phyloP scores from a whole-genome alignment of 2,329 filamentous ascomycete species.

The Tolypocladium paradoxum region DNA sequence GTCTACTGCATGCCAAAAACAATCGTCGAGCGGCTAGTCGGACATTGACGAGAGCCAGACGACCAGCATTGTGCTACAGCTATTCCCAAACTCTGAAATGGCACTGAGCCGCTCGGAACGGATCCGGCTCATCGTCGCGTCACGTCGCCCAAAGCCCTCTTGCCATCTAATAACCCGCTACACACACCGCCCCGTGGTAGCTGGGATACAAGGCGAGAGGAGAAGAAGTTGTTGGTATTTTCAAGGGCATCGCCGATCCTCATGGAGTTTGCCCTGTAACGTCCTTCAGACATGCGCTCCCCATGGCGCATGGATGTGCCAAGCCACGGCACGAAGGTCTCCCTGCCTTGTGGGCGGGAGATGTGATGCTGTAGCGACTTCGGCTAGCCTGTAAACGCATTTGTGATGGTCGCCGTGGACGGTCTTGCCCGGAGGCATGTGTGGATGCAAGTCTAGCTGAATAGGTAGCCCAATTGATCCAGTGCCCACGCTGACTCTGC shows the following conservation, averaged over 20 bases:
- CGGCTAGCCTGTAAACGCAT: background rate
- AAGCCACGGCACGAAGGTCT: too few species aligned
- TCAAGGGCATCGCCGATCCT: constrained; percentile 13
- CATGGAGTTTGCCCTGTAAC: constrained; percentile 15
- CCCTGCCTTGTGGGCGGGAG: background rate
- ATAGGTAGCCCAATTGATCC: background rate
- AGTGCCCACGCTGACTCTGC: too few species aligned
- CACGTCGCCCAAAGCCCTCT: background rate
- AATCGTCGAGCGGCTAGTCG: constrained; percentile 49
- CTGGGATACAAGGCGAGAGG: constrained; percentile 63
- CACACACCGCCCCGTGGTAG: constrained; percentile 34
- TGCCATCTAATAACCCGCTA: constrained; percentile 61
- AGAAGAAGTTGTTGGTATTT: constrained; percentile 30
- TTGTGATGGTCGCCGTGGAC: background rate
- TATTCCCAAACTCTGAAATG: background rate
- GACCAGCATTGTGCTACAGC: background rate
- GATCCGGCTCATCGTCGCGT: background rate
- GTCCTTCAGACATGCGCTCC: constrained; percentile 11
- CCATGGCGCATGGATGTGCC: background rate
- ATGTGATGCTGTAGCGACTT: background rate
- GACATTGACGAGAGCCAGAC: constrained; percentile 13
- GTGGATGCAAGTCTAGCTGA: background rate
- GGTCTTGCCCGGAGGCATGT: background rate
- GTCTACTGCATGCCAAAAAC: constrained; percentile 74
- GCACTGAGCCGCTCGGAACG: background rate